Conservation (phyloP, 164 flowering plant genomes). For the Stephania cephalantha region DNA sequence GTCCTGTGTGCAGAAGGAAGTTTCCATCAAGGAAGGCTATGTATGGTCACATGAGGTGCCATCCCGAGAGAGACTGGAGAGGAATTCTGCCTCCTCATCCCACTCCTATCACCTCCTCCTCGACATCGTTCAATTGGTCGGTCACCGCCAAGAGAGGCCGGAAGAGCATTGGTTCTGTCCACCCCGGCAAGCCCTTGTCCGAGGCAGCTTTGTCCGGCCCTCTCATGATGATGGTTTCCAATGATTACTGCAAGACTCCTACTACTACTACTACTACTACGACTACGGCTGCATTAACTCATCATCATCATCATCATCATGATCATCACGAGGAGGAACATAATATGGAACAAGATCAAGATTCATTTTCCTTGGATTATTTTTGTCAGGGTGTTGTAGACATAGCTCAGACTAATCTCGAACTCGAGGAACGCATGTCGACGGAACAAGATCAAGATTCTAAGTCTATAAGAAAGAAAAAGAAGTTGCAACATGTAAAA, state of each 20-base stretch:
- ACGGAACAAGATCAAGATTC: no score
- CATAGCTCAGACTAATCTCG: not conserved
- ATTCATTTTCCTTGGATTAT: no score
- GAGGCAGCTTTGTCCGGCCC: conserved; percentile 5
- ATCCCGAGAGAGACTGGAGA: conserved; percentile 54
- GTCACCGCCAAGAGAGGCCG: conserved; percentile 38
- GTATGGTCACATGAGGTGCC: conserved; percentile 77
- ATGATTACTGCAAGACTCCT: no score
- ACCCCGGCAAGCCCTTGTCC: not conserved
- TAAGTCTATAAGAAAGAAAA: no score
- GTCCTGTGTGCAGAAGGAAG: conserved; percentile 36
- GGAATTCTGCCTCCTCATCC: conserved; percentile 46
- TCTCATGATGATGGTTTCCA: not conserved
- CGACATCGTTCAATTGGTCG: conserved; percentile 22
- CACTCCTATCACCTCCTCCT: not conserved
- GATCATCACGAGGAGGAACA: conserved; percentile 13
- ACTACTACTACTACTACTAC: no score
- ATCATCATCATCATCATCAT: no score
- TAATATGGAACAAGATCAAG: conserved; percentile 8
- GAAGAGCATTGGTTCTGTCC: not conserved
- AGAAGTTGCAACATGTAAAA: no score
- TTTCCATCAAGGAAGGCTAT: conserved; percentile 51
- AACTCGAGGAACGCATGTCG: no score
- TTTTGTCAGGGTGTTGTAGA: no score
- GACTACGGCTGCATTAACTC: conserved; percentile 10